Evolutionary conservation across 2,329 filamentous ascomycete genomes (phyloP), one percentile per base, ranked within the genome.

Genomic region (Colletotrichum sojae): DNA sequence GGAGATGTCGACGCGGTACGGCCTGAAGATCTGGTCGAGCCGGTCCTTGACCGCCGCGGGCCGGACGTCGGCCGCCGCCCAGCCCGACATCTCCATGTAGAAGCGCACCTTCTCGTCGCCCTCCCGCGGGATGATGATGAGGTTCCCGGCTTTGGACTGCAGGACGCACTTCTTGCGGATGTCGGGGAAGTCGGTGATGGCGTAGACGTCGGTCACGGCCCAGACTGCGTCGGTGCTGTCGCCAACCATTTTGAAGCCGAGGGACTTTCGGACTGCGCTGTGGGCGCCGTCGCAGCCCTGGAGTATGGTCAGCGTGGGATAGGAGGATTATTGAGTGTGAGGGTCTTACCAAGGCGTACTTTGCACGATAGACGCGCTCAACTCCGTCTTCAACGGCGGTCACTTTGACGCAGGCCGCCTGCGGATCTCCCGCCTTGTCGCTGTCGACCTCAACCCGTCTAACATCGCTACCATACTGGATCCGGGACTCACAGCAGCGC

Each of bases 111-210:
- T 86, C 64, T 88, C 86, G 52, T 86, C 67, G 1, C 67, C 80
- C 76, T 92, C 90, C 9, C 90, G 84, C 1, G 91, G 91, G 65
- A 95, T 94, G 5, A 94, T 90, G 87, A 95, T 92, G 74, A 95
- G 25, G 5, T 61, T 69, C 1, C 67, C 67, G 76, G 82, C 79
- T 0, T 80, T 76, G 0, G 88, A 88, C 71, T 88, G 86, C 27
- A 91, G 83, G 0, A 86, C 81, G 9, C 79, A 80, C 69, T 88
- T 86, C 72, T 86, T 85, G 55, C 90, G 84, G 60, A 91, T 88
- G 71, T 92, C 89, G 0, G 89, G 89, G 67, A 90, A 91, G 69
- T 86, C 79, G 1, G 89, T 90, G 39, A 80, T 82, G 1, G 85
- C 83, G 27, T 86, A 85, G 13, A 89, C 75, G 71, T 90, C 88